Evolutionary conservation across 2,329 filamentous ascomycete genomes (phyloP).

Genomic region (Aciculosporium take): DNA sequence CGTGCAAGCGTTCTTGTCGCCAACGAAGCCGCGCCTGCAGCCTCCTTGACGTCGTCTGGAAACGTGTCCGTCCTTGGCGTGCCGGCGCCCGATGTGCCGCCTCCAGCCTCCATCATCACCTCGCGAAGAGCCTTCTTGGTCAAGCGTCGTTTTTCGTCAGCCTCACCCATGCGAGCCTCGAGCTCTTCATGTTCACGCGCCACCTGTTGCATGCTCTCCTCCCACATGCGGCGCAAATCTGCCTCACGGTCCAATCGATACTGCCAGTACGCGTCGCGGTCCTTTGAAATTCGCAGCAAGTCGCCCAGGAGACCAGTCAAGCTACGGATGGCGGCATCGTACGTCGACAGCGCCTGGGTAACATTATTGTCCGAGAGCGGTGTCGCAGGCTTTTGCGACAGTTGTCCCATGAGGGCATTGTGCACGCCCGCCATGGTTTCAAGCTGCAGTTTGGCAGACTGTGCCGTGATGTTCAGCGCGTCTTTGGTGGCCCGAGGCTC

Average conservation of each 20-base stretch:
- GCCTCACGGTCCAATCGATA: conserved; percentile 83
- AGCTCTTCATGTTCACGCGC: conserved; percentile 86
- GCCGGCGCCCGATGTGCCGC: conserved; percentile 19
- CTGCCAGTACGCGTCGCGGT: conserved; percentile 94
- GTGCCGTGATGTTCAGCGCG: conserved; percentile 91
- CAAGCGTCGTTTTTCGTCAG: conserved; percentile 75
- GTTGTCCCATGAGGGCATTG: conserved; percentile 59
- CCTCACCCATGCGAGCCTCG: conserved; percentile 74
- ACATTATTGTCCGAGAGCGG: conserved; percentile 65
- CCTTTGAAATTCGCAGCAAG: conserved; percentile 78
- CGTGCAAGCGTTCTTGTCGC: conserved; percentile 29
- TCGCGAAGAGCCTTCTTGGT: conserved; percentile 84
- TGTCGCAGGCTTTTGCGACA: conserved; percentile 50
- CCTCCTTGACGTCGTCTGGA: conserved; percentile 20
- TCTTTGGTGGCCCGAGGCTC: conserved; percentile 67
- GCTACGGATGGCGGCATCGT: conserved; percentile 80
- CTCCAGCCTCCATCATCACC: conserved; percentile 53
- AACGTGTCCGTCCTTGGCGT: conserved; percentile 15
- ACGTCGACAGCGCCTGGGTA: conserved; percentile 65
- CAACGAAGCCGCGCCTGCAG: conserved; percentile 21
- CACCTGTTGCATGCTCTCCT: conserved; percentile 97
- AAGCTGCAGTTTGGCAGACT: conserved; percentile 84
- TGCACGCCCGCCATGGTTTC: conserved; percentile 82
- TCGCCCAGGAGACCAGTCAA: conserved; percentile 74
- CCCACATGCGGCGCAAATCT: conserved; percentile 90